Base-by-base conservation (phyloP, 2,329 filamentous ascomycete genomes). In the Davidsoniella neocaledoniae region DNA sequence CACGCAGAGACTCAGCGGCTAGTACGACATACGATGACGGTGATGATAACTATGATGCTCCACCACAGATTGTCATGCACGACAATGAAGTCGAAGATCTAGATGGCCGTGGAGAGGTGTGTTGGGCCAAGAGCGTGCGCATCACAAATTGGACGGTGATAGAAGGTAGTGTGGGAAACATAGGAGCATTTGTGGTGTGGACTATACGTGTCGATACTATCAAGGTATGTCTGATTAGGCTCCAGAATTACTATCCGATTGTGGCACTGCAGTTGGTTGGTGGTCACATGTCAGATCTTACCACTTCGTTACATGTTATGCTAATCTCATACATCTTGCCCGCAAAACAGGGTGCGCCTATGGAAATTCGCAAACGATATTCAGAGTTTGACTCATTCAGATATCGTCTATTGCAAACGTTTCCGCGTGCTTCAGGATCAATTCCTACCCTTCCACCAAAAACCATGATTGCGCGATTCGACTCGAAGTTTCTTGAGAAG, bases 141-240 rank as follows among this genome's bases (percentile, higher is more conserved):
- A 69, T 81, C 40, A 66, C 70, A 37, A 73, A 76, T 58, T 66
- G 74, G 59, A 72, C 73, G 9, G 57, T 76, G 17, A 70, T 81
- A 43, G 74, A 77, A 53, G 70, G 73, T 46, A 71, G 72, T 54
- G 62, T 70, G 36, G 74, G 70, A 12, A 75, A 70, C 56, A 71
- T 78, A 25, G 90, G 90, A n/a, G 84, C 88, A 2, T 98, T 96
- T 66, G 86, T 95, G 1, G 87, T 94, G 6, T 98, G 86, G 85
- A 91, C 86, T 61, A 87, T 91, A 59, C 78, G 74, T 44, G 85
- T 98, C 42, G 80, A 91, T 62, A 95, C 87, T 3, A 68, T 96
- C 46, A 82, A 79, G 63, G 86, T 88, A 62, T 62, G 78, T 73
- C 38, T 41, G 29, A 9, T 9, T 33, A 33, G 29, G 29, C 29